phyloP scores from a whole-genome alignment of 495 filamentous ascomycete genomes.

The Podospora comata region DNA sequence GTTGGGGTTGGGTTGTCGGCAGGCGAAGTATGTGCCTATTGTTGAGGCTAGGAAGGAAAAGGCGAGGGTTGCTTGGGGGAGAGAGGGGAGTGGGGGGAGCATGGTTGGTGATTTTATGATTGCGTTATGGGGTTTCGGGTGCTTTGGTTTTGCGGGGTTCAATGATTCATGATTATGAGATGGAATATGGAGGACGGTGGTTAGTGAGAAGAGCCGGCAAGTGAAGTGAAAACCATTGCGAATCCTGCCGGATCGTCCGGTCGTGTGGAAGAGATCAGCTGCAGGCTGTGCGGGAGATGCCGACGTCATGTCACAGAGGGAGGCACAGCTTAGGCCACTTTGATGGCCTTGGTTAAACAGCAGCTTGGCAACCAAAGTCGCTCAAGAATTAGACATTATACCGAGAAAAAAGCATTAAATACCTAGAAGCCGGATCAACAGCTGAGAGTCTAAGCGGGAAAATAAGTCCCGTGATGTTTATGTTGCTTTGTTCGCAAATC shows the following conservation, averaged over 20 bases:
- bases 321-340: background rate
- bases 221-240: background rate
- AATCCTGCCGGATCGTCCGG: background rate
- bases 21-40: conserved; percentile 19
- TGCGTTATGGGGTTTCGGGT: background rate
- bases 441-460: background rate
- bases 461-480: background rate
- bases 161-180: background rate
- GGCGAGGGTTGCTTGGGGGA: conserved; percentile 19
- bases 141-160: background rate
- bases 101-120: background rate
- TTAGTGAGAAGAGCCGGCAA: background rate
- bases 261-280: background rate
- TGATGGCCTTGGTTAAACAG: background rate
- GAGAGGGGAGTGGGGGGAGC: background rate
- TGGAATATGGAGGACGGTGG: background rate
- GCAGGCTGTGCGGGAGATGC: background rate
- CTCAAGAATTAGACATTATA: background rate
- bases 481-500: background rate
- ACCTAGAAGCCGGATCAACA: background rate
- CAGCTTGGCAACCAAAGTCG: background rate
- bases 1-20: conserved; percentile 22
- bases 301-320: background rate
- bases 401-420: background rate
- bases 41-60: conserved; percentile 17